Percentiles rank a stretch among this genome's conserved stretches.
These are phyloP conservation scores for Fonsecaea nubica DNA, from an alignment of 2,329 filamentous ascomycete species.

Conservation along the genomic window DNA sequence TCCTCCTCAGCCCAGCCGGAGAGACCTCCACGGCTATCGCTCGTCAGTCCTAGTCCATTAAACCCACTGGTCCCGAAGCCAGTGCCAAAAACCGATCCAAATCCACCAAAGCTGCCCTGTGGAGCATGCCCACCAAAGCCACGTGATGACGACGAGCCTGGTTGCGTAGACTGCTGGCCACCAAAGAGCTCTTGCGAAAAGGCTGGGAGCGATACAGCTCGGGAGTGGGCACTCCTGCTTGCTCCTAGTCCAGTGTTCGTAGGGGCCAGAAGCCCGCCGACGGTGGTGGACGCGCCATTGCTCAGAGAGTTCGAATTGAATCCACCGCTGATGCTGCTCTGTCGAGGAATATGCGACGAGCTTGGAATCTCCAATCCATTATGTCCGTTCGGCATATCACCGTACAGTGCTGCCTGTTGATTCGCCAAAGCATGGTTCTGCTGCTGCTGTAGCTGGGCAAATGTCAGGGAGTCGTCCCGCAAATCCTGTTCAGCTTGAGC, in stretches of 20 bases:
- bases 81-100: slow-evolving; percentile 65
- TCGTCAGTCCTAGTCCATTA: slow-evolving; percentile 63
- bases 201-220: slow-evolving; percentile 86
- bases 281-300: slow-evolving; percentile 68
- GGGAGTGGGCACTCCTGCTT: slow-evolving; percentile 68
- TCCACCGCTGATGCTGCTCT: slow-evolving; percentile 42
- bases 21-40: slow-evolving; percentile 58
- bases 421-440: slow-evolving; percentile 69
- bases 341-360: slow-evolving; percentile 53
- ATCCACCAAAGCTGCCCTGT: slow-evolving; percentile 63
- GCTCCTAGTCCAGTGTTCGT: slow-evolving; percentile 62
- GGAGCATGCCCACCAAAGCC: slow-evolving; percentile 42
- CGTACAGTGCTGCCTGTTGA: slow-evolving; percentile 83
- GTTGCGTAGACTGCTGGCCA: slow-evolving; percentile 45
- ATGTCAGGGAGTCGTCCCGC: slow-evolving; percentile 49
- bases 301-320: slow-evolving; percentile 49
- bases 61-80: slow-evolving; percentile 62
- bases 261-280: slow-evolving; percentile 78
- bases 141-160: slow-evolving; percentile 42
- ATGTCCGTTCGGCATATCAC: slow-evolving; percentile 65
- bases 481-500: slow-evolving; percentile 72
- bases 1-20: slow-evolving; percentile 71
- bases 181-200: slow-evolving; percentile 66
- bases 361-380: slow-evolving; percentile 53
- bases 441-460: slow-evolving; percentile 62